Evolutionary conservation across 495 filamentous ascomycete genomes (phyloP), one percentile per base, ranked within the genome.

Genomic region (Aspergillus olivimuriae): DNA sequence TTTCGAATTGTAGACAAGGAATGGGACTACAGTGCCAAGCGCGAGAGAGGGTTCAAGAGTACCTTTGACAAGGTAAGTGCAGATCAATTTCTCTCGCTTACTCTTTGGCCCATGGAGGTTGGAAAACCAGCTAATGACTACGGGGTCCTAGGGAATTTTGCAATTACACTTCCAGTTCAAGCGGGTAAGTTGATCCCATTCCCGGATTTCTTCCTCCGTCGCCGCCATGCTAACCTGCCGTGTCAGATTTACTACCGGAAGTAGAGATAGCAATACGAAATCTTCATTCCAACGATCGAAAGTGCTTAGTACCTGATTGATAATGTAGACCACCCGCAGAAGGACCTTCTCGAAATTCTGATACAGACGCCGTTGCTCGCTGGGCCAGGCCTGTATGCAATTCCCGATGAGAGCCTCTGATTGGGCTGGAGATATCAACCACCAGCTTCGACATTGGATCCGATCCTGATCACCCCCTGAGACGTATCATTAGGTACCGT

Each of bases 131-230:
- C 19, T 46, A 31, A 51, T 35, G 10, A 15, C 9, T 24, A n/a
- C n/a, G n/a, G n/a, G n/a, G n/a, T 18, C 8, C 45, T 45, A 94
- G 86, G 94, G 92, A 24, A 95, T 99, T 56, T 74, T 99, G 22
- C 90, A 96, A 70, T 73, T 99, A 24, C 92, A 97, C 63, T 98
- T 99, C 63, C 89, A 96, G 61, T 94, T 97, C 73, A 97, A 97
- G 63, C 90, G 82, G 62, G 80, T 82, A 57, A 52, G 66, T 54
- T 18, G 12, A 40, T 14, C 4, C 16, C 37, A 8, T 17, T 12
- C 31, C 18, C n/a, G n/a, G n/a, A n/a, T n/a, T n/a, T n/a, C n/a
- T n/a, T n/a, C n/a, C n/a, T n/a, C n/a, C n/a, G n/a, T 14, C 16
- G 40, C 24, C 32, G 39, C 7, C 39, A 16, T 34, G 45, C 50